Conservation (phyloP, 2,329 filamentous ascomycete genomes). For the Aspergillus fructus region DNA sequence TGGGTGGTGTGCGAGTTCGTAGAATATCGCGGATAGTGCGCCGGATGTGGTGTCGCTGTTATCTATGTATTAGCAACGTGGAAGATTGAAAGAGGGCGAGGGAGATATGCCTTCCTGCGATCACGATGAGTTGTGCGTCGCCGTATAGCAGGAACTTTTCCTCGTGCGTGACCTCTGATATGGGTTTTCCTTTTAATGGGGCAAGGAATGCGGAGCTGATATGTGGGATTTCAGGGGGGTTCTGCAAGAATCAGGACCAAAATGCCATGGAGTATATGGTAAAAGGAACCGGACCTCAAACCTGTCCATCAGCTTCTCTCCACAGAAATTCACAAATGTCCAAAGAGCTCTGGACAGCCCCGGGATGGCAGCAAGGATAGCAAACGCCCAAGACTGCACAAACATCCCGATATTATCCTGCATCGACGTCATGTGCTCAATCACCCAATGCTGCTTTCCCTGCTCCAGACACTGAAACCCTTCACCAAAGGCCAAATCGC, state of each 20-base stretch:
- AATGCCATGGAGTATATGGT: too few relatives aligned
- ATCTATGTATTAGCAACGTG: background rate
- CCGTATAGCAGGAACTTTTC: constrained; percentile 26
- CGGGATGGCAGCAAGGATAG: constrained; percentile 1
- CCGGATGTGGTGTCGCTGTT: constrained; percentile 44
- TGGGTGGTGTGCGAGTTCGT: constrained; percentile 33
- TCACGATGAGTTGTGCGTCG: constrained; percentile 30
- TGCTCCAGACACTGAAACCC: constrained; percentile 10
- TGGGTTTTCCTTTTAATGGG: constrained; percentile 17
- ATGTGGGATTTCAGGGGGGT: constrained; percentile 20
- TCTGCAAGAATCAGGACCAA: background rate
- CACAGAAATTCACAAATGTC: constrained; percentile 9
- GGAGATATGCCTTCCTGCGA: constrained; percentile 24
- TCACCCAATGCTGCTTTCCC: constrained; percentile 32
- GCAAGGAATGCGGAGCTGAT: constrained; percentile 27
- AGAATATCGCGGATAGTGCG: constrained; percentile 43
- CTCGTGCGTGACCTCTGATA: constrained; percentile 9
- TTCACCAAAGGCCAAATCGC: constrained; percentile 14
- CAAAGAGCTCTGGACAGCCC: background rate
- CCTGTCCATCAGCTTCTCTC: constrained; percentile 5
- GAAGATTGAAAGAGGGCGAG: too few relatives aligned
- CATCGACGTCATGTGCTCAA: constrained; percentile 37
- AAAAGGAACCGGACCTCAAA: background rate
- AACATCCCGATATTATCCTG: constrained; percentile 21
- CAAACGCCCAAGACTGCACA: constrained; percentile 12